phyloP scores from a whole-genome alignment of 2,329 filamentous ascomycete species.

The Curvularia hawaiiensis region DNA sequence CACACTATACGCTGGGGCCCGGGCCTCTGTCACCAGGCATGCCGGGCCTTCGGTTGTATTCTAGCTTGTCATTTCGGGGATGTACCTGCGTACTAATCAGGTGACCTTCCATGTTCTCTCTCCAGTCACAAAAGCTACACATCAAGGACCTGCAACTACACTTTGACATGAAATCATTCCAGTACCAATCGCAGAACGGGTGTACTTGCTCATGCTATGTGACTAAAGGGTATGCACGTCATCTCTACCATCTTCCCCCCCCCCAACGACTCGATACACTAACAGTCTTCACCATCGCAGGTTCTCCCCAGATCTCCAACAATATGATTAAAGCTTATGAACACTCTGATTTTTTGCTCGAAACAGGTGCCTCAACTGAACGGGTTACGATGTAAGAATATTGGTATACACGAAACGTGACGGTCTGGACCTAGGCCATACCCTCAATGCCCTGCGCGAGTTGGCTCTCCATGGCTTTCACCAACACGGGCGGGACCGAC shows the following conservation, averaged over 20 bases:
- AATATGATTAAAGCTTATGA: constrained; percentile 14
- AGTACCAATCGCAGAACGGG: constrained; percentile 1
- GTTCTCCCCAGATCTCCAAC: background rate
- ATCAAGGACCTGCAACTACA: background rate
- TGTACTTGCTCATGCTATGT: constrained; percentile 14
- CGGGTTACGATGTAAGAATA: constrained; percentile 5
- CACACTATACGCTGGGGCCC: background rate
- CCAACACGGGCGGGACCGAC: constrained; percentile 75
- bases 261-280: background rate
- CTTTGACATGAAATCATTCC: background rate
- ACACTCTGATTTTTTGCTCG: constrained; percentile 2
- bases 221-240: constrained; percentile 16
- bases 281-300: background rate
- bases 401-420: background rate
- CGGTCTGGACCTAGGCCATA: constrained; percentile 21
- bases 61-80: background rate
- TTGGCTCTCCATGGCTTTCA: constrained; percentile 87
- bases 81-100: background rate
- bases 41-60: background rate
- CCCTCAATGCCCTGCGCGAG: constrained; percentile 62
- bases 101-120: background rate
- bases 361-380: constrained; percentile 1
- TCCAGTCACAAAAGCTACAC: background rate
- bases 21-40: background rate
- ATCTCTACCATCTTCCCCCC: constrained; percentile 8